Percentiles rank a stretch among this genome's conserved stretches.
These are phyloP conservation scores for Kwoniella heveanensis DNA, from an alignment of 768 basidiomycete genomes.

Conservation along the genomic window DNA sequence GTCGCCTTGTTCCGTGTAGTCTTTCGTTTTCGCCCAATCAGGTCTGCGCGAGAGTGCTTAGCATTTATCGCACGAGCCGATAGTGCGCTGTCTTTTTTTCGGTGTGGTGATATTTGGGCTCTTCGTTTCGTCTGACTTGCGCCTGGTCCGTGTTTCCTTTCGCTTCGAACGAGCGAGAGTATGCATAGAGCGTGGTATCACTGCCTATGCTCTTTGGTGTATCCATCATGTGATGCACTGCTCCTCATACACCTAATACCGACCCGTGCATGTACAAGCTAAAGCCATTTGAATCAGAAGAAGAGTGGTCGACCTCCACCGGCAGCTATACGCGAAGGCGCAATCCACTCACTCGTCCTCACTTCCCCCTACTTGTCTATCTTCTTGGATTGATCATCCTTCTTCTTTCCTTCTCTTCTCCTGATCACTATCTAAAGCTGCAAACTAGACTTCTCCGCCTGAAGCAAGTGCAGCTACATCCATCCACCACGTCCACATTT, in stretches of 20 bases:
- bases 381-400: neutral
- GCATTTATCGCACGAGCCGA: too few relatives aligned
- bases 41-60: too few relatives aligned
- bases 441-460: neutral
- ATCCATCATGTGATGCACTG: neutral
- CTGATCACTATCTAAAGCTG: neutral
- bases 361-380: neutral
- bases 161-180: neutral
- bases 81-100: too few relatives aligned
- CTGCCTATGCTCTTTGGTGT: neutral
- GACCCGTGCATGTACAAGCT: too few relatives aligned
- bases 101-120: neutral
- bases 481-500: neutral
- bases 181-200: neutral
- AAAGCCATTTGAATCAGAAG: too few relatives aligned
- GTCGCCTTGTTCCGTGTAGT: neutral
- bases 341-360: neutral
- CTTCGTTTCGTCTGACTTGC: neutral
- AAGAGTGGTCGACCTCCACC: slow-evolving; percentile 19
- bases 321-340: neutral
- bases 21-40: neutral
- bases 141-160: neutral
- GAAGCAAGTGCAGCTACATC: neutral
- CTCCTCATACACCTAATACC: too few relatives aligned
- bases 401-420: neutral